Evolutionary conservation across 2,329 filamentous ascomycete species (phyloP).

Genomic region (Rhexocercosporidium sp.): DNA sequence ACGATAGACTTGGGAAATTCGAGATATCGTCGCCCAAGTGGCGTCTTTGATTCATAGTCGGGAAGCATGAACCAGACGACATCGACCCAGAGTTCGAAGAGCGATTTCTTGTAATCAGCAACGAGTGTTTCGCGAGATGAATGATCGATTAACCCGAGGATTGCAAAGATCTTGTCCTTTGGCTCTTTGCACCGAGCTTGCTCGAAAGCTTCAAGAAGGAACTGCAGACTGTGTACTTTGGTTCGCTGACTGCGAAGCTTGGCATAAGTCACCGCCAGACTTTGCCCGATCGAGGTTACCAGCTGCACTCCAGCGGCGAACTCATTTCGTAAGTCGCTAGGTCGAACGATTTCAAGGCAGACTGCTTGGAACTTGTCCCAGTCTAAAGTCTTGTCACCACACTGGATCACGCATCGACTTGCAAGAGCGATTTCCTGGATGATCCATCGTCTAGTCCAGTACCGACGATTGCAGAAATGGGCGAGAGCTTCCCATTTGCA

Average conservation of each 20-base stretch:
- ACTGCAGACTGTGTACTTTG: background rate
- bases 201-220: background rate
- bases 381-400: background rate
- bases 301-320: too few relatives aligned
- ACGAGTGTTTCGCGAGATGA: background rate
- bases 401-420: background rate
- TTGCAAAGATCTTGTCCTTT: background rate
- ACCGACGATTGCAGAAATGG: background rate
- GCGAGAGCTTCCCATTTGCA: background rate
- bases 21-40: background rate
- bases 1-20: background rate
- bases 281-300: background rate
- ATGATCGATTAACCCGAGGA: background rate
- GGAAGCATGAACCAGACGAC: background rate
- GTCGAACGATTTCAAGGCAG: background rate
- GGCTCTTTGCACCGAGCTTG: slow-evolving; percentile 1
- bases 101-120: background rate
- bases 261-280: background rate
- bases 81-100: background rate
- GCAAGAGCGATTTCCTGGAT: slow-evolving; percentile 2
- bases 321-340: too few relatives aligned
- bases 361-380: background rate
- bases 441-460: background rate
- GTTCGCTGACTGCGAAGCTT: background rate
- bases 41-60: background rate